These are phyloP conservation scores for Colletotrichum trifolii DNA, from an alignment of 2,329 filamentous ascomycete species.

Conservation along the genomic window DNA sequence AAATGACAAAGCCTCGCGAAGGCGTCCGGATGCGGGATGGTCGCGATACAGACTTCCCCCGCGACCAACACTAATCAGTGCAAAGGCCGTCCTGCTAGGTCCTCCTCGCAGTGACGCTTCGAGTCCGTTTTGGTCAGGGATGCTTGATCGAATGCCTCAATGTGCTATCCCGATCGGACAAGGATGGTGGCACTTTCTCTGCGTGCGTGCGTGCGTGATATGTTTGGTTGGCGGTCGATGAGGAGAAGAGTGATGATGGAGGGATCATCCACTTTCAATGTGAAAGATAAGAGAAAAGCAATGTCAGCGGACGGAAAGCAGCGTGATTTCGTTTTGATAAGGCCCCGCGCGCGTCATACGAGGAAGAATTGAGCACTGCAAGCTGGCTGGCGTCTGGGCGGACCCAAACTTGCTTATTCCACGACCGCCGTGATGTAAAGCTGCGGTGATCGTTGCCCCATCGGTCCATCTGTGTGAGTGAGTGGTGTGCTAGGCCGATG, in stretches of 20 bases:
- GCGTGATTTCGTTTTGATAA: constrained; percentile 15
- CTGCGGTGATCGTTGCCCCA: constrained; percentile 20
- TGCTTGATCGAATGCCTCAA: too few relatives aligned
- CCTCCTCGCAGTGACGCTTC: constrained; percentile 14
- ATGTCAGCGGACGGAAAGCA: neutral
- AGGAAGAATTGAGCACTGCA: neutral
- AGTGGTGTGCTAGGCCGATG: constrained; percentile 23
- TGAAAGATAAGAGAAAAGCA: constrained; percentile 8
- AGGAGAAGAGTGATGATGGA: constrained; percentile 1
- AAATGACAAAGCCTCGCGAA: neutral
- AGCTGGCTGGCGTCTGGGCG: constrained; percentile 29
- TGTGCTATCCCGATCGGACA: too few relatives aligned
- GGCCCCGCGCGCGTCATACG: neutral
- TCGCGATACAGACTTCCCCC: too few relatives aligned
- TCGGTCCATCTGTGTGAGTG: neutral
- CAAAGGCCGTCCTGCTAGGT: constrained; percentile 6
- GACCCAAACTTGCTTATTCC: constrained; percentile 25
- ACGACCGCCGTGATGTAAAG: constrained; percentile 26
- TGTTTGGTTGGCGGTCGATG: neutral
- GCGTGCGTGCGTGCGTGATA: neutral
- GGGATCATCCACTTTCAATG: neutral
- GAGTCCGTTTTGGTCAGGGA: neutral
- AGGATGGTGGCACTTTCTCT: neutral
- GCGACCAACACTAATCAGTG: neutral
- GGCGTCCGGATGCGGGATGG: constrained; percentile 14